phyloP scores from a whole-genome alignment of 163 green algal species.

The Chloromonas sp. region DNA sequence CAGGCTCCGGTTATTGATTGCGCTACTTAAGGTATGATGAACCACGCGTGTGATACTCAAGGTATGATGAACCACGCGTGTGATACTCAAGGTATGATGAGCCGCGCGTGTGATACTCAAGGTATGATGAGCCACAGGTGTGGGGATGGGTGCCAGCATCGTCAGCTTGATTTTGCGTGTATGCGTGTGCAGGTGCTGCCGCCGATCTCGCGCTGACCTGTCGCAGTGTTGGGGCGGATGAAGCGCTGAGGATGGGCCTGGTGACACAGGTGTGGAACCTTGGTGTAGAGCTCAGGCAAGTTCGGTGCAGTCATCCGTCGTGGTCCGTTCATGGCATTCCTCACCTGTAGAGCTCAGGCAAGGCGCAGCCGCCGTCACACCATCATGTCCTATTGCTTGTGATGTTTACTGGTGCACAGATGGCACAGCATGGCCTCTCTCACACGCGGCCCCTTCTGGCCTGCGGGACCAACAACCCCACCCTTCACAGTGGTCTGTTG shows the following conservation, averaged over 20 bases:
- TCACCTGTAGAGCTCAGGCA: too few relatives aligned
- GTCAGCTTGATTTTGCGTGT: background rate
- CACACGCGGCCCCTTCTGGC: background rate
- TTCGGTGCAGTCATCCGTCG: background rate
- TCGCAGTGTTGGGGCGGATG: slow-evolving; percentile 42
- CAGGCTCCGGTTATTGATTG: too few relatives aligned
- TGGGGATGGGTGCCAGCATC: background rate
- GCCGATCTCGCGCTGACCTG: slow-evolving; percentile 75
- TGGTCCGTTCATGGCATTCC: background rate
- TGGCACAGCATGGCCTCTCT: background rate
- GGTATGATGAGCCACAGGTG: background rate
- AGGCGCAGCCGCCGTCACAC: too few relatives aligned
- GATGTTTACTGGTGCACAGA: too few relatives aligned
- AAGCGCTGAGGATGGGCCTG: slow-evolving; percentile 64
- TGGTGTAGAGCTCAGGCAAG: slow-evolving; percentile 6
- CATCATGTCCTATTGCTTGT: too few relatives aligned
- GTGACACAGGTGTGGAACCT: slow-evolving; percentile 41
- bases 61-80: too few relatives aligned
- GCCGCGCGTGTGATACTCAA: too few relatives aligned
- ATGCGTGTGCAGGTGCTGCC: slow-evolving; percentile 30
- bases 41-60: too few relatives aligned
- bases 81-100: too few relatives aligned
- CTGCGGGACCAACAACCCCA: background rate
- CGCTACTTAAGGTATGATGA: too few relatives aligned
- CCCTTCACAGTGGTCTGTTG: too few relatives aligned